These are phyloP conservation scores for Iberis pinnata DNA, from an alignment of 345 rosid genomes.

Conservation along the genomic window DNA sequence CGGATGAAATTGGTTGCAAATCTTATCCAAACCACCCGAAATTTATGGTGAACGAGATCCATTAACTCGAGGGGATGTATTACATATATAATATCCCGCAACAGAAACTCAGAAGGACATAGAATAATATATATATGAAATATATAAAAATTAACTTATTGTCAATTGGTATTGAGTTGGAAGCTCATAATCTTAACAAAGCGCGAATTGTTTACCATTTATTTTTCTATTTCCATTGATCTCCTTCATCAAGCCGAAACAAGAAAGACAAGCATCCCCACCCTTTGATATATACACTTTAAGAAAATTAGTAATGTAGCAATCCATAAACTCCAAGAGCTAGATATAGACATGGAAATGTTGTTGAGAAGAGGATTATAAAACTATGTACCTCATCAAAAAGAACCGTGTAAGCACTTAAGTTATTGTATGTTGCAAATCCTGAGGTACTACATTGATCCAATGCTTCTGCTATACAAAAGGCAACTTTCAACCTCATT, in stretches of 20 bases:
- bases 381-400: conserved; percentile 56
- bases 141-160: too few species aligned
- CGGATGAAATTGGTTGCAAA: too few species aligned
- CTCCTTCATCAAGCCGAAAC: conserved; percentile 85
- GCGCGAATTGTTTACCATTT: conserved; percentile 40
- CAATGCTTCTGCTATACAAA: conserved; percentile 67
- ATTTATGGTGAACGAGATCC: too few species aligned
- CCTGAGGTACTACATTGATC: conserved; percentile 63
- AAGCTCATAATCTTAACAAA: too few species aligned
- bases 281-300: conserved; percentile 34
- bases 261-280: conserved; percentile 88
- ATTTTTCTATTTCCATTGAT: conserved; percentile 56
- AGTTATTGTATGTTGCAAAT: conserved; percentile 61
- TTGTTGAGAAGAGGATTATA: not conserved
- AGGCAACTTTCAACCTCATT: conserved; percentile 67
- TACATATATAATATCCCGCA: too few species aligned
- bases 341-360: not conserved
- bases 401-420: conserved; percentile 74
- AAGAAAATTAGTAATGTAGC: not conserved
- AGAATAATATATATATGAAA: too few species aligned
- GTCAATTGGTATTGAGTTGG: too few species aligned
- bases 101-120: too few species aligned
- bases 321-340: too few species aligned
- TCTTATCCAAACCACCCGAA: too few species aligned
- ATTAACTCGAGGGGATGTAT: too few species aligned